These are phyloP conservation scores for Panus rudis DNA, from an alignment of 768 basidiomycete genomes.

Conservation along the genomic window DNA sequence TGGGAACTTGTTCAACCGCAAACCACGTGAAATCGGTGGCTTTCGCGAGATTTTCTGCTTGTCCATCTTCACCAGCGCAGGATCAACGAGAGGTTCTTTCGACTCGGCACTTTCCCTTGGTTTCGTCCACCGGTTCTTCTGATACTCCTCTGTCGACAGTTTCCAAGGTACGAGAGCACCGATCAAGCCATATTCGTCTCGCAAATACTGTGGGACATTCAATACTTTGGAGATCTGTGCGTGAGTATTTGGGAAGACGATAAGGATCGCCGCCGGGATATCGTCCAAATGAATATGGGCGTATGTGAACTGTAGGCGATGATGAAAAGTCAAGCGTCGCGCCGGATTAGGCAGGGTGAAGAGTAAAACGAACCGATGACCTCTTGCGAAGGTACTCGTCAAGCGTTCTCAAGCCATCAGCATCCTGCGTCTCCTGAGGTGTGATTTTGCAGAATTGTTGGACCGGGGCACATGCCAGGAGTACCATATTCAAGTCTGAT, in stretches of 20 bases:
- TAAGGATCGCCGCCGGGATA: constrained; percentile 40
- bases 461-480: constrained; percentile 41
- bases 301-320: constrained; percentile 38
- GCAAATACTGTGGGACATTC: constrained; percentile 34
- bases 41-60: constrained; percentile 4
- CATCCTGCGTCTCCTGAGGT: constrained; percentile 34
- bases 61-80: constrained; percentile 10
- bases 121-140: constrained; percentile 18
- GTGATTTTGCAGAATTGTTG: constrained; percentile 49
- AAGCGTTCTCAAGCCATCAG: constrained; percentile 33
- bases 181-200: constrained; percentile 27
- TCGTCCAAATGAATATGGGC: constrained; percentile 42
- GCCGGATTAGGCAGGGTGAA: neutral
- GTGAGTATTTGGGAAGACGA: constrained; percentile 45
- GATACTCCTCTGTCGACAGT: constrained; percentile 28
- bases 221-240: constrained; percentile 30
- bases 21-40: constrained; percentile 25
- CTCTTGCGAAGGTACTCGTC: constrained; percentile 39
- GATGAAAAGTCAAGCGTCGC: neutral
- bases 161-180: constrained; percentile 44
- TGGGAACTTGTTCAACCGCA: constrained; percentile 44
- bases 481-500: constrained; percentile 37
- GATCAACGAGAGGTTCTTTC: constrained; percentile 11
- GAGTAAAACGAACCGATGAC: constrained; percentile 35
- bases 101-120: neutral